Percentiles rank a stretch among this genome's conserved stretches.
phyloP scores from a whole-genome alignment of 768 basidiomycete species.

The Tylopilus vinaceipallidus region DNA sequence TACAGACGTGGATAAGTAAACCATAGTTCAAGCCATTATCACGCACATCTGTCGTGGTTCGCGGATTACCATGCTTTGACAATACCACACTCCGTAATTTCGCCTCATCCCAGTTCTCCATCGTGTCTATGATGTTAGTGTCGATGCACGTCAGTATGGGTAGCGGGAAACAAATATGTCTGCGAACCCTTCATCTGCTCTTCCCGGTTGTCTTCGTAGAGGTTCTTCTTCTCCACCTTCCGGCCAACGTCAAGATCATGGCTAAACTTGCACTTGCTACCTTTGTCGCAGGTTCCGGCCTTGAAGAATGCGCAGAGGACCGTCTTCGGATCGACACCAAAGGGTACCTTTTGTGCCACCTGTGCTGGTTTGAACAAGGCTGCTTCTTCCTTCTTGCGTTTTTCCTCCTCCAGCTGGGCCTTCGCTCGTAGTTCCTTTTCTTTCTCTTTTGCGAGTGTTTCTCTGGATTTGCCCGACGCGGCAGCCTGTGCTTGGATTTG shows the following conservation, averaged over 20 bases:
- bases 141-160: neutral
- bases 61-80: slow-evolving; percentile 86
- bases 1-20: slow-evolving; percentile 30
- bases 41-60: slow-evolving; percentile 86
- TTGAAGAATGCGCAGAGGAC: slow-evolving; percentile 91
- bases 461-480: slow-evolving; percentile 76
- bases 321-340: slow-evolving; percentile 96
- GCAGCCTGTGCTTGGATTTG: slow-evolving; percentile 77
- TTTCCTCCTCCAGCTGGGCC: slow-evolving; percentile 76
- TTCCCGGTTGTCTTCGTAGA: slow-evolving; percentile 87
- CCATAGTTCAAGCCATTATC: neutral
- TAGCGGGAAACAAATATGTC: neutral
- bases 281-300: slow-evolving; percentile 91
- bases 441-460: slow-evolving; percentile 77
- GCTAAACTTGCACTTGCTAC: slow-evolving; percentile 94
- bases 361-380: slow-evolving; percentile 79
- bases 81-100: slow-evolving; percentile 86
- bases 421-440: slow-evolving; percentile 78
- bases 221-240: slow-evolving; percentile 92
- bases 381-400: slow-evolving; percentile 81
- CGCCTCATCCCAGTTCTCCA: slow-evolving; percentile 97
- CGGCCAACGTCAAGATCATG: slow-evolving; percentile 87
- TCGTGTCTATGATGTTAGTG: slow-evolving; percentile 63
- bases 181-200: slow-evolving; percentile 71
- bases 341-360: slow-evolving; percentile 83